A percentile compares a stretch with the other conserved stretches of the same genome.
Evolutionary conservation across 2,329 filamentous ascomycete species (phyloP).

Genomic region (Hypomyces rosellus): DNA sequence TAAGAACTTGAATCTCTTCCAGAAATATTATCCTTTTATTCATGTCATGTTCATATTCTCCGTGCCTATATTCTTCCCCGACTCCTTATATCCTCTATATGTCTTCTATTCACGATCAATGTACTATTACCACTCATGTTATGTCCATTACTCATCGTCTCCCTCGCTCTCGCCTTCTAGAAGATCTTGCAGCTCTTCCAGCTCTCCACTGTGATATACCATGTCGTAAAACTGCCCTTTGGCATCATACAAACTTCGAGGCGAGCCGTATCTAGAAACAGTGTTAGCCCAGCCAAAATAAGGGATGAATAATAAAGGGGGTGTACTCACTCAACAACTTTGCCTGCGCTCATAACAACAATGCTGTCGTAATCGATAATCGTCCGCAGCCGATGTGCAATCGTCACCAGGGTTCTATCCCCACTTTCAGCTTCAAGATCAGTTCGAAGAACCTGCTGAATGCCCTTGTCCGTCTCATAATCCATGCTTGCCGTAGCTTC

Average conservation of each 20-base stretch:
- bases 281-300: not conserved
- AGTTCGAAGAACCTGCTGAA: constrained; percentile 46
- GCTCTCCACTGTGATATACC: constrained; percentile 49
- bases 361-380: constrained; percentile 56
- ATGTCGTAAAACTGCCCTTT: constrained; percentile 47
- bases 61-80: no score
- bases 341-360: constrained; percentile 49
- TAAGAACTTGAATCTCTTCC: no score
- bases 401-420: constrained; percentile 49
- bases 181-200: constrained; percentile 37
- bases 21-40: no score
- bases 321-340: constrained; percentile 44
- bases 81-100: not conserved
- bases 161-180: constrained; percentile 16
- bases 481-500: constrained; percentile 57
- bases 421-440: constrained; percentile 40
- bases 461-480: constrained; percentile 49
- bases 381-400: constrained; percentile 51
- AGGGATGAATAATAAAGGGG: not conserved
- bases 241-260: constrained; percentile 38
- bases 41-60: no score
- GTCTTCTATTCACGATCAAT: not conserved
- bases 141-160: not conserved
- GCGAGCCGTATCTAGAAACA: constrained; percentile 36
- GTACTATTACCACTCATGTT: not conserved